These are phyloP conservation scores for Colletotrichum liaoningense DNA, from an alignment of 2,329 filamentous ascomycete species.

Conservation along the genomic window DNA sequence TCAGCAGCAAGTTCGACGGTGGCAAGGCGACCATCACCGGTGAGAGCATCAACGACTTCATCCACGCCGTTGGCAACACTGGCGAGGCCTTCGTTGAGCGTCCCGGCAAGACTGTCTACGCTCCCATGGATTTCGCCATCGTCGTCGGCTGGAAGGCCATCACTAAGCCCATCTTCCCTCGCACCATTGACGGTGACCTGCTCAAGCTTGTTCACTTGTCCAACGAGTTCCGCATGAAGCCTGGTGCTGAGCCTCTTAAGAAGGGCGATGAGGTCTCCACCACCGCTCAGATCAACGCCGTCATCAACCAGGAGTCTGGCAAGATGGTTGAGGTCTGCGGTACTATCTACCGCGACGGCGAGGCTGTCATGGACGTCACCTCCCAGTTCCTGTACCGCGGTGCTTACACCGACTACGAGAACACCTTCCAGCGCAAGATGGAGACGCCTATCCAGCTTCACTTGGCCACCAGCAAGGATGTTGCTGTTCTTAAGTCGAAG, in stretches of 20 bases:
- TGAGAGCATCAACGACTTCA: constrained; percentile 96
- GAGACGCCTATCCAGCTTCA: constrained; percentile 96
- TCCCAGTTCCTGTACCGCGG: constrained; percentile 98
- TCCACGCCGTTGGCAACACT: constrained; percentile 98
- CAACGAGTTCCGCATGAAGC: constrained; percentile 98
- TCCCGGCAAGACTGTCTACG: constrained; percentile 91
- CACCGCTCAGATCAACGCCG: constrained; percentile 94
- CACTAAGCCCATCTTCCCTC: constrained; percentile 98
- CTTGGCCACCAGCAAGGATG: constrained; percentile 87
- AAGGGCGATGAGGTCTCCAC: constrained; percentile 94
- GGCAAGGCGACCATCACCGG: constrained; percentile 88
- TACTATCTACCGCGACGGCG: constrained; percentile 85
- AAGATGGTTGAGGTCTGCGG: constrained; percentile 99
- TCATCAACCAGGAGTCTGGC: constrained; percentile 97
- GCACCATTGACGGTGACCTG: constrained; percentile 94
- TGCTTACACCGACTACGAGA: constrained; percentile 91
- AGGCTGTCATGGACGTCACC: constrained; percentile 97
- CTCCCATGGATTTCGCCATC: constrained; percentile 98
- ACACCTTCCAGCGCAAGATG: constrained; percentile 97
- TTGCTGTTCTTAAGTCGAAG: constrained; percentile 94
- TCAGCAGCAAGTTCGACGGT: constrained; percentile 90
- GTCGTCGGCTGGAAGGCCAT: constrained; percentile 99
- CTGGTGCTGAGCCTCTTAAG: constrained; percentile 92
- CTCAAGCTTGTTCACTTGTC: constrained; percentile 97
- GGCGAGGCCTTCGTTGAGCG: constrained; percentile 97